Evolutionary conservation across 768 basidiomycete genomes (phyloP).

Genomic region (Russula earlei): DNA sequence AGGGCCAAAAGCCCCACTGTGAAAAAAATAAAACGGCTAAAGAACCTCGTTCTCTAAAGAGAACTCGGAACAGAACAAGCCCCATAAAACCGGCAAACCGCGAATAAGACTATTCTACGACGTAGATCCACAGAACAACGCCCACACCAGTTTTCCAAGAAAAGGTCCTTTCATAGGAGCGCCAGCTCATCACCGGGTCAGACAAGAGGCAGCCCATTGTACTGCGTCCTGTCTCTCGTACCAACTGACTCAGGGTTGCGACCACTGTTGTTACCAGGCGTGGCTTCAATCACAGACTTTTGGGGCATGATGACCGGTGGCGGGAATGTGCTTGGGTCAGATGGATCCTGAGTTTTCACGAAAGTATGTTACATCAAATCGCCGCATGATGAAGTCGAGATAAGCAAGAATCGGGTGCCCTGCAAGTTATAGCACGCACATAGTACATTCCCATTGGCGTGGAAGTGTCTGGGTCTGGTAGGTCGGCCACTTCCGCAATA

Average conservation of each 20-base stretch:
- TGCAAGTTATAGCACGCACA: background rate
- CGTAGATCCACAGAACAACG: too few species aligned
- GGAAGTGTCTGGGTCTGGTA: background rate
- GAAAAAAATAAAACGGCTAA: too few species aligned
- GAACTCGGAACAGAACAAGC: too few species aligned
- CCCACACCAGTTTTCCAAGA: too few species aligned
- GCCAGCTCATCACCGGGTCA: too few species aligned
- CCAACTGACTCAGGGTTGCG: background rate
- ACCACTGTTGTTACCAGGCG: background rate
- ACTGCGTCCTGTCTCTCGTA: background rate
- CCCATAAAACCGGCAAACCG: too few species aligned
- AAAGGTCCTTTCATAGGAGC: too few species aligned
- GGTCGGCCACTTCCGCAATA: background rate
- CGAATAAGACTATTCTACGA: too few species aligned
- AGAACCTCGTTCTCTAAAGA: too few species aligned
- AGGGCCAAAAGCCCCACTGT: too few species aligned
- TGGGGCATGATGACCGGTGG: background rate
- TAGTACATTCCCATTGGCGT: background rate
- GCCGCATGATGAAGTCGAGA: too few species aligned
- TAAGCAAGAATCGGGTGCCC: background rate
- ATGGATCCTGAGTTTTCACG: background rate
- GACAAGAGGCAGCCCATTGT: conserved; percentile 2
- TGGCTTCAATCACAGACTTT: background rate
- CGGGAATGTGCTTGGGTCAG: conserved; percentile 1
- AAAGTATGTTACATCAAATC: background rate